Percentiles rank a stretch among this genome's conserved stretches.
These are phyloP conservation scores for Psidium friedrichsthalianum DNA, from an alignment of 345 rosid species.

Conservation along the genomic window DNA sequence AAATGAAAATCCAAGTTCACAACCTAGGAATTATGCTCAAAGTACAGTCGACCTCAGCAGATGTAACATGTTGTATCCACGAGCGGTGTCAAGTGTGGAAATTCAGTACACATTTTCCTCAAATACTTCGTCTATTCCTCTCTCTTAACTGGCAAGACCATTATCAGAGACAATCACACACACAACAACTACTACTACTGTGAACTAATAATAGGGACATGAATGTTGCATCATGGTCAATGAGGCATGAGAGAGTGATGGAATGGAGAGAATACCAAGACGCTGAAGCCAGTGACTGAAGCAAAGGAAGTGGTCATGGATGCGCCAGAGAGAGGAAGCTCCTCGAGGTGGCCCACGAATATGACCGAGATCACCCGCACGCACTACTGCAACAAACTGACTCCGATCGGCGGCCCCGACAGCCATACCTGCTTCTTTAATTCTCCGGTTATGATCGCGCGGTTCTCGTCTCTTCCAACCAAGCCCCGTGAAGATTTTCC, in stretches of 20 bases:
- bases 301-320: constrained; percentile 43
- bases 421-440: constrained; percentile 20
- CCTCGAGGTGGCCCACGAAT: constrained; percentile 40
- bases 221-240: background rate
- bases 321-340: constrained; percentile 28
- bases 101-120: background rate
- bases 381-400: constrained; percentile 21
- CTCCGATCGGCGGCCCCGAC: constrained; percentile 29
- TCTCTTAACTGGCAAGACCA: background rate
- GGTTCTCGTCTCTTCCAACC: background rate
- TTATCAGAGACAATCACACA: background rate
- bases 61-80: background rate
- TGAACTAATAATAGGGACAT: background rate
- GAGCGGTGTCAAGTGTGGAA: background rate
- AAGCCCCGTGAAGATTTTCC: background rate
- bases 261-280: constrained; percentile 14
- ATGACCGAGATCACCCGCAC: constrained; percentile 29
- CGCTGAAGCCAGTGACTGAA: constrained; percentile 30
- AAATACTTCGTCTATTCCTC: background rate
- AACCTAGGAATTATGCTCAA: background rate
- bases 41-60: background rate
- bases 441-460: constrained; percentile 8
- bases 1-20: background rate
- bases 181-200: background rate
- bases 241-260: background rate